Evolutionary conservation across 176 grass and related monocot genomes (phyloP).

Genomic region (Paspalum notatum): DNA sequence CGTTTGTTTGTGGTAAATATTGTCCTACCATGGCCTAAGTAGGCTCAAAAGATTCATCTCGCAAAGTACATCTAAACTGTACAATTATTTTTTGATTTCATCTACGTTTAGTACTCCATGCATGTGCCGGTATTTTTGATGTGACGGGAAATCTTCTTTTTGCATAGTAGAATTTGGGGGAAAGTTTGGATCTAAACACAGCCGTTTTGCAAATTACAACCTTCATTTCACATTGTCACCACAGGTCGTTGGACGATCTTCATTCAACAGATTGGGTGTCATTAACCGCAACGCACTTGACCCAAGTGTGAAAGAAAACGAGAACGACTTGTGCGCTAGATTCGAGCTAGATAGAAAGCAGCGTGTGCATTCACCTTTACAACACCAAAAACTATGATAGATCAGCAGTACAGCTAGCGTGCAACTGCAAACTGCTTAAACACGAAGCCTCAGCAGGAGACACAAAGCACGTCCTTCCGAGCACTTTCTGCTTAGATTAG

Average conservation of each 20-base stretch:
- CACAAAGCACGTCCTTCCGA: constrained; percentile 46
- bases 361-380: constrained; percentile 42
- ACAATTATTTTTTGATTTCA: no score
- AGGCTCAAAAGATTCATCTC: no score
- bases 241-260: background rate
- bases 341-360: constrained; percentile 37
- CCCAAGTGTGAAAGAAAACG: background rate
- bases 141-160: no score
- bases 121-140: no score
- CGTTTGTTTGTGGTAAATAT: no score
- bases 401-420: constrained; percentile 35
- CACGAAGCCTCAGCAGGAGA: constrained; percentile 42
- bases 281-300: background rate
- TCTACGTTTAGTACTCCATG: no score
- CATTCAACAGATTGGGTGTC: constrained; percentile 11
- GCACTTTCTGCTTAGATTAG: constrained; percentile 53
- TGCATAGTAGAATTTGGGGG: no score
- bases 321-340: constrained; percentile 7
- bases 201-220: background rate
- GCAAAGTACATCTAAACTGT: no score
- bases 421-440: constrained; percentile 30
- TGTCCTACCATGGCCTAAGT: no score
- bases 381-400: constrained; percentile 40
- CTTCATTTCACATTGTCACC: background rate
- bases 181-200: no score